phyloP scores from a whole-genome alignment of 2,329 filamentous ascomycete species.

The Neurospora crassa region DNA sequence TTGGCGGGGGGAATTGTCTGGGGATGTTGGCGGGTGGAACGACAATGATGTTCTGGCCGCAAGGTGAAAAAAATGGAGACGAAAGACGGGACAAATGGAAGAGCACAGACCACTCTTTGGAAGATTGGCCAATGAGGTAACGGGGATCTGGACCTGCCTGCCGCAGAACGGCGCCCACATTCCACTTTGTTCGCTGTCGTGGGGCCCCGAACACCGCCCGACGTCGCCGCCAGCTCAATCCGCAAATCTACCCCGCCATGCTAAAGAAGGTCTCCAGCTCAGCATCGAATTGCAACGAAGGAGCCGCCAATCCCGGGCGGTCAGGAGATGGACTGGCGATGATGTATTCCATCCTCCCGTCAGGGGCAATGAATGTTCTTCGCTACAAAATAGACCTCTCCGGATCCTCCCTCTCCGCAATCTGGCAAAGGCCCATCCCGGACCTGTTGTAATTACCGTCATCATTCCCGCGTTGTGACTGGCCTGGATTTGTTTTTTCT shows the following conservation, averaged over 20 bases:
- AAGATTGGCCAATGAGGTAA: not conserved
- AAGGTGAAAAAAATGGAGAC: not conserved
- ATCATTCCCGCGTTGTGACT: not conserved
- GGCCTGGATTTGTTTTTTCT: not conserved
- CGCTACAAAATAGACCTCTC: no score
- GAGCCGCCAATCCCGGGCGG: not conserved
- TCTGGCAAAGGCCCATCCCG: not conserved
- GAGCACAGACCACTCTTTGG: not conserved
- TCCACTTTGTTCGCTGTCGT: not conserved
- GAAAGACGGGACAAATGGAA: not conserved
- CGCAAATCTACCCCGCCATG: not conserved
- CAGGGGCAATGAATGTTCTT: no score
- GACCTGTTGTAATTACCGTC: not conserved
- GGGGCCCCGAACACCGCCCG: not conserved
- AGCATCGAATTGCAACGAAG: not conserved
- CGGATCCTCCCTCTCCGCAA: not conserved
- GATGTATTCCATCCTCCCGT: constrained; percentile 1
- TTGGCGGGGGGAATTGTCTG: not conserved
- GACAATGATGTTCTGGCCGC: not conserved
- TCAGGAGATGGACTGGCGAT: not conserved
- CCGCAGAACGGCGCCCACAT: not conserved
- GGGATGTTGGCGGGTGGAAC: not conserved
- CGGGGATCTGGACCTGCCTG: not conserved
- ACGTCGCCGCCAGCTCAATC: not conserved
- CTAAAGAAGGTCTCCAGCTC: not conserved